Base-by-base conservation (phyloP, 306 rosid species). In the Quercus rubra region DNA sequence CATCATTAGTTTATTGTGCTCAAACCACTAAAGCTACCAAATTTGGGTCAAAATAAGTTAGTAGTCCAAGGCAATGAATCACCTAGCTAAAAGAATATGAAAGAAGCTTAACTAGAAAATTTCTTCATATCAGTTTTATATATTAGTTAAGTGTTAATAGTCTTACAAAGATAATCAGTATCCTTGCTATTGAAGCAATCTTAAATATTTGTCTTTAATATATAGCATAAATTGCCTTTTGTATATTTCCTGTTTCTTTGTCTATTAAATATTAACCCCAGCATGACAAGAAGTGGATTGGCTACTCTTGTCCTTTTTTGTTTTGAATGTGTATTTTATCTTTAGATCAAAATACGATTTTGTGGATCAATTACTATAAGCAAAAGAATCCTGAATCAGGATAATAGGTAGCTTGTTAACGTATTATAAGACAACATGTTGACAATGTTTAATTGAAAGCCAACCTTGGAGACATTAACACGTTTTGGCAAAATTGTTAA, bases 131-230 rank as follows among this genome's bases (percentile, higher is more conserved):
- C 41, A 63, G 49, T 72, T 30, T 13, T 54, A 23, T 35, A 74
- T 35, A 28, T 20, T 51, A 13, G 17, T 27, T n/a, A 74, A 73
- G 66, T 64, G 59, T 28, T 6, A 9, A 23, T 49, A n/a, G 73
- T 77, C 79, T 71, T 41, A 41, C 5, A 63, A 68, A 68, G 77
- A 70, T 55, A 58, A 43, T 25, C 46, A 2, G 71, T 66, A 30
- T 33, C 78, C 83, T 81, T 74, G 70, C 64, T 76, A 25, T 35
- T 61, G 28, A 78, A 81, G 85, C 51, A 77, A 77, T 78, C 72
- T 19, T 43, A 25, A 55, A 71, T 56, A 68, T 18, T 67, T 68
- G 13, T 9, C 7, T 19, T 2, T 67, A 7, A 19, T 31, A 5
- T 64, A 31, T 33, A 3, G 54, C 17, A 13, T 49, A 49, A 49